These are phyloP conservation scores for Tetrapyrgos nigripes DNA, from an alignment of 1,284 basidiomycete genomes.

Conservation along the genomic window DNA sequence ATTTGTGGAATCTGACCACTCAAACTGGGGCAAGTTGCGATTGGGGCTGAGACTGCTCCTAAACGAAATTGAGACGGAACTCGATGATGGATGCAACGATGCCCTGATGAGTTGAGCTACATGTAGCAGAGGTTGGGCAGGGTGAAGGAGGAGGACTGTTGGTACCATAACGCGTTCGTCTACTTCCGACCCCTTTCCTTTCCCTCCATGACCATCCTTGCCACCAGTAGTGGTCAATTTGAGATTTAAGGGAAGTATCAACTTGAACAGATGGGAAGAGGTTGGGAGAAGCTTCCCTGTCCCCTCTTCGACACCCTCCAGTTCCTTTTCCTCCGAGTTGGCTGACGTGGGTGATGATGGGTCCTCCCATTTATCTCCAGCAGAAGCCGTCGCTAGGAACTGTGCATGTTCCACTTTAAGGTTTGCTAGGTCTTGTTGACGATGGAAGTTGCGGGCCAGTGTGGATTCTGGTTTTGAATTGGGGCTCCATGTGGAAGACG, in stretches of 20 bases:
- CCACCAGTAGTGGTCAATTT: conserved; percentile 13
- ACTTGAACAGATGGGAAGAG: conserved; percentile 68
- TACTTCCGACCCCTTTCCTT: conserved; percentile 14
- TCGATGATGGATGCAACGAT: conserved; percentile 42
- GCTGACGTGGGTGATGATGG: conserved; percentile 28
- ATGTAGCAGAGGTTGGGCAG: conserved; percentile 67
- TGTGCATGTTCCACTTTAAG: conserved; percentile 50
- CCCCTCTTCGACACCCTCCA: conserved; percentile 37
- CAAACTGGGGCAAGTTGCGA: conserved; percentile 42
- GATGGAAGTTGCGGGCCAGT: no score
- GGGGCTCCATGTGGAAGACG: no score
- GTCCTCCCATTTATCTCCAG: conserved; percentile 45
- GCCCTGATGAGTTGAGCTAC: conserved; percentile 55
- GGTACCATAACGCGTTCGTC: conserved; percentile 33
- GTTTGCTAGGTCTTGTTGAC: background rate
- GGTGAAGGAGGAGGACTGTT: conserved; percentile 65
- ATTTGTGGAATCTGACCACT: conserved; percentile 74
- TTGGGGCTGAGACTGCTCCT: conserved; percentile 38
- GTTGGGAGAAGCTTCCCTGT: conserved; percentile 67
- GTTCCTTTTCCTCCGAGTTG: conserved; percentile 27
- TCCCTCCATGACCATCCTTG: no score
- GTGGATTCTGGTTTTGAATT: no score
- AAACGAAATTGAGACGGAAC: conserved; percentile 44
- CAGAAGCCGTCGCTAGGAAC: conserved; percentile 51
- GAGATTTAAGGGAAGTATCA: conserved; percentile 58